Evolutionary conservation across 139 green algal species (phyloP).

Genomic region (Coelastrella sp.): DNA sequence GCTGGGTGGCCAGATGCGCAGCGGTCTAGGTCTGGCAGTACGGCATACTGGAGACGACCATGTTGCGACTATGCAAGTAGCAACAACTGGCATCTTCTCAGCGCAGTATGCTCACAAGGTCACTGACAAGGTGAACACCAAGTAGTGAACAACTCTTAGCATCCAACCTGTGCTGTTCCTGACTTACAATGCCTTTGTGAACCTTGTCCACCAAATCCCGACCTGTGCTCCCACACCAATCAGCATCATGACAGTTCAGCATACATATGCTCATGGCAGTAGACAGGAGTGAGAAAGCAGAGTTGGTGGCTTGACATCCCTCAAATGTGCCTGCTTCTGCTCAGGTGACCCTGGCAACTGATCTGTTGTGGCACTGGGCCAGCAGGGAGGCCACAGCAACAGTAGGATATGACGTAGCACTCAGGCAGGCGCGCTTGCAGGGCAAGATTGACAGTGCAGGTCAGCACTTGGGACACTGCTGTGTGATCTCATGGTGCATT

Average conservation of each 20-base stretch:
- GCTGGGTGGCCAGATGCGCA: constrained; percentile 87
- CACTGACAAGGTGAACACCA: constrained; percentile 85
- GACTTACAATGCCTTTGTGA: no score
- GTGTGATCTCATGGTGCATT: no score
- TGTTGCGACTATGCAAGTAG: constrained; percentile 87
- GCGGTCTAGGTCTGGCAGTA: constrained; percentile 79
- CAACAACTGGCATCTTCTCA: constrained; percentile 93
- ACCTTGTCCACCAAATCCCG: no score
- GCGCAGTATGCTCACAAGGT: constrained; percentile 94
- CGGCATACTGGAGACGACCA: constrained; percentile 82
- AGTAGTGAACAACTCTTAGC: no score
- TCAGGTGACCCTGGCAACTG: constrained; percentile 84
- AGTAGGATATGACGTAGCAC: constrained; percentile 98
- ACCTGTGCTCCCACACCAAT: no score
- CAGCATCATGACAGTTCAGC: no score
- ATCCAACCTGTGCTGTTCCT: no score
- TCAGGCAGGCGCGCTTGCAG: constrained; percentile 85
- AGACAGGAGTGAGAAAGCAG: no score
- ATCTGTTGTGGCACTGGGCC: constrained; percentile 96
- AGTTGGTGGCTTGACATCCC: no score
- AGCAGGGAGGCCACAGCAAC: constrained; percentile 87
- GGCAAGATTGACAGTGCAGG: constrained; percentile 65
- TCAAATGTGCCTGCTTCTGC: neutral
- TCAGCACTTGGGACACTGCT: neutral
- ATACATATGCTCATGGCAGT: no score